Base-by-base conservation (phyloP, 2,329 filamentous ascomycete species). In the Lecanicillium sp. region DNA sequence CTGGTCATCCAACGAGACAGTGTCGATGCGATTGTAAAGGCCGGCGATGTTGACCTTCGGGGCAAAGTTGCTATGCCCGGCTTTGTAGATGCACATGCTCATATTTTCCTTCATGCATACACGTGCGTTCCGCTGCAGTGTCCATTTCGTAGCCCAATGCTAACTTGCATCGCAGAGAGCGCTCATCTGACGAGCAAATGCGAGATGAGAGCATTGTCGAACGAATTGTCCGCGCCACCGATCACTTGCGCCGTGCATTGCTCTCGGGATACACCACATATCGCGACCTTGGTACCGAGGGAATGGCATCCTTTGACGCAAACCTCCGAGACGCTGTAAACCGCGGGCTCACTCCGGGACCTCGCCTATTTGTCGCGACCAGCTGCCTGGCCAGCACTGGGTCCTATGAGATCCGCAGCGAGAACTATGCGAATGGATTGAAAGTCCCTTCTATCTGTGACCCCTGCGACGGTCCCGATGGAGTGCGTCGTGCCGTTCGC, bases 251-350 rank as follows among this genome's bases (percentile, higher is more conserved):
- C 37, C 66, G 68, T 0, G 77, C 74, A 2, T 64, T 83, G 9
- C 61, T 75, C 17, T 75, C 78, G 0, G 79, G 78, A 6, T 81
- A 75, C 63, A 83, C 77, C 0, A 79, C 76, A 2, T 79, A 78
- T 58, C 67, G 77, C 36, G 77, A 80, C 56, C 66, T 79, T 1
- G 75, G 76, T 12, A 75, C 74, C 3, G 76, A 80, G 55, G 68
- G 69, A 0, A 66, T 78, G 51, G 63, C 67, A 23, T 69, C 72
- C 30, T 69, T 69, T 23, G 77, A 80, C 57, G 68, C 69, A 32
- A 70, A 70, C 46, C 59, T 80, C 3, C 68, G 77, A 9, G 73
- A 80, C 57, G 69, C 71, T 27, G 70, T 80, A 55, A 75, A 75
- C 52, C 71, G 76, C 6, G 76, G 75, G 4, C 56, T 80, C 10